A percentile compares a stretch with the other conserved stretches of the same genome.
Conservation (phyloP, 192 early-diverging fungal genomes). For the Funneliformis mosseae region DNA sequence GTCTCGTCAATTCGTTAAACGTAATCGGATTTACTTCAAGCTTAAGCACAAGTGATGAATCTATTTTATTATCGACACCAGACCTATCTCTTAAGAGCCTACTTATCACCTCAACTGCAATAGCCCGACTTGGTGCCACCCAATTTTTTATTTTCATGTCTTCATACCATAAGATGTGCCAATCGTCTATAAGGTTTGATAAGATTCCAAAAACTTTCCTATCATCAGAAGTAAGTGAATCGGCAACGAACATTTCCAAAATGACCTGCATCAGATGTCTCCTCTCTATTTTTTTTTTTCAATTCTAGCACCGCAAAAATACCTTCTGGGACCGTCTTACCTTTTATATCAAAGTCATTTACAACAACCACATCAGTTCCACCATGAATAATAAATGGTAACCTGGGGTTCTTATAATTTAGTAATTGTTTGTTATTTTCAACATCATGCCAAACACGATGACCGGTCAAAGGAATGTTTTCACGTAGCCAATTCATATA, state of each 20-base stretch:
- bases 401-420: not conserved
- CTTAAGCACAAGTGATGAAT: too few species aligned
- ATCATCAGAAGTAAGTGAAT: constrained; percentile 10
- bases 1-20: too few species aligned
- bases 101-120: constrained; percentile 14
- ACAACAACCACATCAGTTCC: constrained; percentile 29
- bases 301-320: constrained; percentile 19
- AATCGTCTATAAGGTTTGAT: constrained; percentile 28
- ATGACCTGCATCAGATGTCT: constrained; percentile 23
- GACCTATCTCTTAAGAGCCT: constrained; percentile 13
- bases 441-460: constrained; percentile 24
- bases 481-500: constrained; percentile 2
- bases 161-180: constrained; percentile 10
- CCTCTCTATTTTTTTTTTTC: too few species aligned
- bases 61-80: too few species aligned
- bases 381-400: constrained; percentile 28
- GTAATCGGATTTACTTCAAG: too few species aligned
- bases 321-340: not conserved
- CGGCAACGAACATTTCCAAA: constrained; percentile 20
- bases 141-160: constrained; percentile 17
- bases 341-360: constrained; percentile 11
- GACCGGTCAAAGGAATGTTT: constrained; percentile 25
- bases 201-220: constrained; percentile 27
- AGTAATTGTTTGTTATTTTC: constrained; percentile 2
- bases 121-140: constrained; percentile 22